Percentiles rank a stretch among this genome's conserved stretches.
phyloP scores from a whole-genome alignment of 345 rosid species.

The Citrus mangshanensis region DNA sequence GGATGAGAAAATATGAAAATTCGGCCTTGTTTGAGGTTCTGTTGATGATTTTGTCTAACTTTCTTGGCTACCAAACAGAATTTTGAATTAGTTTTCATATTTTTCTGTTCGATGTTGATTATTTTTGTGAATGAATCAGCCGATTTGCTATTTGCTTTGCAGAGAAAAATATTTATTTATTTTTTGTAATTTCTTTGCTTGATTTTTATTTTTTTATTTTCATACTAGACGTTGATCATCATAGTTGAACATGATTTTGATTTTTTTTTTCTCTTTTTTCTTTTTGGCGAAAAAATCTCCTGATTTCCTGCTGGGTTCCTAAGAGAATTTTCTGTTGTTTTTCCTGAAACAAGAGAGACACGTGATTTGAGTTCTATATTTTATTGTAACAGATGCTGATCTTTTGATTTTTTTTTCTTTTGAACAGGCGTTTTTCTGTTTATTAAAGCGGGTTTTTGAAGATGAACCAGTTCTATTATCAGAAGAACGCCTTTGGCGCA shows the following conservation, averaged over 20 bases:
- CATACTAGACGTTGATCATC: not conserved
- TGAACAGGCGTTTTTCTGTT: slow-evolving; percentile 50
- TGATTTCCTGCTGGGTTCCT: slow-evolving; percentile 6
- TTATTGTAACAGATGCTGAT: not conserved
- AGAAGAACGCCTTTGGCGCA: slow-evolving; percentile 64
- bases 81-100: not conserved
- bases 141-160: slow-evolving; percentile 5
- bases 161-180: not conserved
- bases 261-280: not conserved
- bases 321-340: not conserved
- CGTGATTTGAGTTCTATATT: not conserved
- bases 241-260: not conserved
- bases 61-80: not conserved
- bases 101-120: not conserved
- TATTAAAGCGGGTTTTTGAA: slow-evolving; percentile 25
- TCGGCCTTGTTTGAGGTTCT: not conserved
- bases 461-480: slow-evolving; percentile 77
- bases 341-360: not conserved
- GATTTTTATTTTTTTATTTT: not conserved
- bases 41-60: not conserved
- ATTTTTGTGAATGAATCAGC: not conserved
- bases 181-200: not conserved
- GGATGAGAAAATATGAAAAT: no score
- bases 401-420: not conserved
- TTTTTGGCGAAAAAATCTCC: not conserved